Evolutionary conservation across 2,329 filamentous ascomycete genomes (phyloP), one percentile per base, ranked within the genome.

Genomic region (Penicillium sp.): DNA sequence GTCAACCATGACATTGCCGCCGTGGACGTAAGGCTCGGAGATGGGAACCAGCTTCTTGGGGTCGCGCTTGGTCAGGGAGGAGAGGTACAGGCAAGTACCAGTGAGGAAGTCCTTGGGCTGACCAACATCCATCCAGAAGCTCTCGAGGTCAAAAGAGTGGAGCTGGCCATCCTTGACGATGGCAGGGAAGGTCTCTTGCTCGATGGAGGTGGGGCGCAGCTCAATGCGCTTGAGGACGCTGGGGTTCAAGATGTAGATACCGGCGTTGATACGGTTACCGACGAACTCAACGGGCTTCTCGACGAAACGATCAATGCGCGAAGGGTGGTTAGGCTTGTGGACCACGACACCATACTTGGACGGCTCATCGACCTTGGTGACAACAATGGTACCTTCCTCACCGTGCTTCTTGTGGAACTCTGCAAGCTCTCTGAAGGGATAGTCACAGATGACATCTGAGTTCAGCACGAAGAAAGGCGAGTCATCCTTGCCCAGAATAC

Each of bases 211-310:
- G 41, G 94, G 94, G 59, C 93, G 90, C 63, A 97, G 87, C 77
- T 97, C 93, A 70, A 99, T 97, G 74, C 93, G 89, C 65, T 87
- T 81, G 57, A 99, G 85, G 40, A 97, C 86, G 49, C 88, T 92
- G 47, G 92, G 92, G 82, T 97, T 97, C 70, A 97, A 83, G 69
- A 97, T 96, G 82, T 97, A 97, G 78, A 97, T 90, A 79, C 94
- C 94, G 66, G 93, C 94, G 70, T 97, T 97, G 84, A 97, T 97
- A 64, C 93, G 89, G 85, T 97, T 97, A 69, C 93, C 93, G 55
- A 97, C 93, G 73, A 97, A 97, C 79, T 97, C 91, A 73, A 97
- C 90, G 35, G 93, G 93, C 84, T 99, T 99, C 85, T 99, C 93
- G 66, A 99, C 94, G 80, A 99, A 99, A 66, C 94, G 92, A 78